Base-by-base conservation (phyloP, 495 filamentous ascomycete species). In the Penicillium paradoxum region DNA sequence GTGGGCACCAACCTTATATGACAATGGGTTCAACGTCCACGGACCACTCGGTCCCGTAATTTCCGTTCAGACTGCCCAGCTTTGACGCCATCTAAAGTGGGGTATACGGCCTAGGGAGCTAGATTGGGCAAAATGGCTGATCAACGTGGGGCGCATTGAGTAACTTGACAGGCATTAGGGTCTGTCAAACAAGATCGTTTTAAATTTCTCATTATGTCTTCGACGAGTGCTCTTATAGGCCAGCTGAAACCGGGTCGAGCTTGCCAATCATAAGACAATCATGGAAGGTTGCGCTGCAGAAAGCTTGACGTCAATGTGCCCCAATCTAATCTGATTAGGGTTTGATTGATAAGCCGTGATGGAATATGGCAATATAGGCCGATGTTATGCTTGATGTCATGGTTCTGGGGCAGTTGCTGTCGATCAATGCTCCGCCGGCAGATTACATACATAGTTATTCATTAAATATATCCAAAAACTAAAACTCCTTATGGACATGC, bases 71-170 rank as follows among this genome's bases (percentile, higher is more conserved):
- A 47, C 27, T 52, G 29, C 9, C 29, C 6, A 8, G 5, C 2
- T 32, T 32, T 54, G 50, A 49, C 42, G 51, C 37, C 55, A 54
- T 58, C 39, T 32, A 30, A 59, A 51, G 55, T 57, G 58, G 58
- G 45, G 55, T 27, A 37, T 15, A 36, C 15, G 37, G 7, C 9
- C 0, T 32, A 25, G 41, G 41, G 42, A 34, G 19, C 46, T 25
- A n/a, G n/a, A 43, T 42, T 48, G 4, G 41, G 32, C 37, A 44
- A 36, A 49, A 44, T 54, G 54, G 58, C 29, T 37, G 51, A 57
- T 51, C 42, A 24, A 54, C 37, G 50, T 54, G 57, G 57, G 45
- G 34, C 46, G 9, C 4, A 18, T 27, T 38, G 22, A 38, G 22
- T 21, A 19, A 41, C 27, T 41, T 27, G 24, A 27, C 24, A 27